Conservation (phyloP, 225 moss, liverwort and hornwort species). For the Ulota crispa region DNA sequence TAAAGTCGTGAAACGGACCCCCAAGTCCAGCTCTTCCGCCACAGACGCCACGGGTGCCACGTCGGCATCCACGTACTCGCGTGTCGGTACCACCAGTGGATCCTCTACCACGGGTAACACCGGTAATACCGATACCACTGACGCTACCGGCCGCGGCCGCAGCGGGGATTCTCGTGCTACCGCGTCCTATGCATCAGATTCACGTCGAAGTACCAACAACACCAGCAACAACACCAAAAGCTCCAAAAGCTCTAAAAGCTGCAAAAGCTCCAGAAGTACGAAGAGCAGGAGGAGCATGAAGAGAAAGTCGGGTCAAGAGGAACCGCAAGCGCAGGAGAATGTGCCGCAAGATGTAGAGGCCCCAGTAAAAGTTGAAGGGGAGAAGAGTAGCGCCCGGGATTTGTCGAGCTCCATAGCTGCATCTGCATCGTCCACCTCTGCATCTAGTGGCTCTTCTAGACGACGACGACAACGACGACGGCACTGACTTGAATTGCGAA, state of each 20-base stretch:
- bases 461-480: background rate
- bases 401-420: conserved; percentile 4
- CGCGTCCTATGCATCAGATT: background rate
- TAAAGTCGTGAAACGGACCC: background rate
- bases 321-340: background rate
- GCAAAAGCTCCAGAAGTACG: background rate
- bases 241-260: background rate
- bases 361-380: background rate
- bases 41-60: background rate
- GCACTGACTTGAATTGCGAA: background rate
- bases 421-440: background rate
- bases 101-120: background rate
- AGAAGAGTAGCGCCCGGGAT: background rate
- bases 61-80: background rate
- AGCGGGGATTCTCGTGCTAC: background rate
- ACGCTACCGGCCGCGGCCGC: background rate
- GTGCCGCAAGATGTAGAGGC: background rate
- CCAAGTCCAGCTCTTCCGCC: background rate
- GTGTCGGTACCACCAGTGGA: background rate
- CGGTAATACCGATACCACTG: background rate
- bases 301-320: background rate
- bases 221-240: background rate
- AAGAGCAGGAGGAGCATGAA: background rate
- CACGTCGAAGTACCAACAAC: background rate
- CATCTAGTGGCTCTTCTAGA: background rate